Conservation (phyloP, 768 basidiomycete genomes). For the Termitomyces sp. region DNA sequence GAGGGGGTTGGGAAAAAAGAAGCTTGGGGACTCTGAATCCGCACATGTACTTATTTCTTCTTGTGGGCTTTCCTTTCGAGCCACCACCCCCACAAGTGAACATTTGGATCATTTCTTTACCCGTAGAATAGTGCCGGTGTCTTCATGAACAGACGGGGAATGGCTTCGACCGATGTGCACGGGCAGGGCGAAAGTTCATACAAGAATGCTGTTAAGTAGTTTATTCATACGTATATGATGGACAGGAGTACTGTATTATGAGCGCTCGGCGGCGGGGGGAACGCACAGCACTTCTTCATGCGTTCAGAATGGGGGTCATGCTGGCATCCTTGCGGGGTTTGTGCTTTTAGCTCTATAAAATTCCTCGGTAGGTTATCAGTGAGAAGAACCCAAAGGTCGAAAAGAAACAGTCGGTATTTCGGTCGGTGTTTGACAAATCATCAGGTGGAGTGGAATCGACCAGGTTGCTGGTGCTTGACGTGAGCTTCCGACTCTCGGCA, state of each 20-base stretch:
- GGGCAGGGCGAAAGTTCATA: neutral
- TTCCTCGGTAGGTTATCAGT: slow-evolving; percentile 3
- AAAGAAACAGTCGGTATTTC: neutral
- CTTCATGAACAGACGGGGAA: neutral
- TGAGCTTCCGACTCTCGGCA: neutral
- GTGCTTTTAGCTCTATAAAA: neutral
- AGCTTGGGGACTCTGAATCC: neutral
- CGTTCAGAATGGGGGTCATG: neutral
- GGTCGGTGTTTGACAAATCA: neutral
- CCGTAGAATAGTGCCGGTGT: neutral
- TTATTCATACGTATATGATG: slow-evolving; percentile 1
- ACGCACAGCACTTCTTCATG: neutral
- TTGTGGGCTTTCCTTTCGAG: neutral
- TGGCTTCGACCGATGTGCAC: slow-evolving; percentile 14
- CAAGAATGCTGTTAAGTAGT: neutral
- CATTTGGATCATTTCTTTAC: neutral
- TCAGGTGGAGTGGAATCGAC: neutral
- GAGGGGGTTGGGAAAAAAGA: slow-evolving; percentile 3
- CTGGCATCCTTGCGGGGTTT: slow-evolving; percentile 2
- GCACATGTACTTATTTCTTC: neutral
- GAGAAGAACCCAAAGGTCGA: slow-evolving; percentile 8
- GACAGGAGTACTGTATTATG: slow-evolving; percentile 1
- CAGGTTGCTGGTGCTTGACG: too few species aligned
- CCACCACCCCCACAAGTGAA: neutral
- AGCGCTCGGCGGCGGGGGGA: neutral